Base-by-base conservation (phyloP, 139 green algal species). In the Micractinium conductrix region DNA sequence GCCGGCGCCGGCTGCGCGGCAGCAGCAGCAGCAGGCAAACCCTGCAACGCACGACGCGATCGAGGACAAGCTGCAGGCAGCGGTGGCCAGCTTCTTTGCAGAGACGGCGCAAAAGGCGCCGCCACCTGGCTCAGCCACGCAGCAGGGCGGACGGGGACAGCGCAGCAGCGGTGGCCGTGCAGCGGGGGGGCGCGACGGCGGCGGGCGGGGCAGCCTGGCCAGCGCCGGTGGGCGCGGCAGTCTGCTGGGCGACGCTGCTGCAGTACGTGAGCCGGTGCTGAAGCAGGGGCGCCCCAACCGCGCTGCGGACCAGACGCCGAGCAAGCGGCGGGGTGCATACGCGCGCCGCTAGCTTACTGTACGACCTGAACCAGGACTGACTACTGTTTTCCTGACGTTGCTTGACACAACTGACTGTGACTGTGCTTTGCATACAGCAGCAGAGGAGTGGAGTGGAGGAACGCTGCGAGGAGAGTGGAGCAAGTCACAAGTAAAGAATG, bases 71-170 rank as follows among this genome's bases (percentile, higher is more conserved):
- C 70, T 78, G 70, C 43, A 53, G 26, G 70, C 45, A 16, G 70
- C 70, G 12, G 70, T 78, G 70, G 70, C 70, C 12, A 16, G 70
- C 28, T 78, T 78, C 43, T 78, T 58, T 78, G 42, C 42, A 28
- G 70, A 78, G 14, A 40, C 28, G 0, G 70, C 70, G 10, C 42
- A 58, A 14, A 78, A 78, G 70, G 70, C 9, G 40, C 69, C 40
- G 37, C 8, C 7, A 14, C 26, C 43, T 37, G 70, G 42, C 8
- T 22, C 30, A 5, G 26, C 26, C 70, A 53, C 38, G 70, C 70
- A 53, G 42, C 42, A 38, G 70, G 42, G n/a, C n/a, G n/a, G n/a
- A n/a, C n/a, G n/a, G n/a, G n/a, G n/a, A n/a, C n/a, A n/a, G n/a
- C 38, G 70, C 42, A 37, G 42, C 70, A 53, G 70, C 70, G 24